Percentiles rank a stretch among this genome's conserved stretches.
phyloP scores from a whole-genome alignment of 371 early-diverging fungal genomes.

The Rhizomucor miehei region DNA sequence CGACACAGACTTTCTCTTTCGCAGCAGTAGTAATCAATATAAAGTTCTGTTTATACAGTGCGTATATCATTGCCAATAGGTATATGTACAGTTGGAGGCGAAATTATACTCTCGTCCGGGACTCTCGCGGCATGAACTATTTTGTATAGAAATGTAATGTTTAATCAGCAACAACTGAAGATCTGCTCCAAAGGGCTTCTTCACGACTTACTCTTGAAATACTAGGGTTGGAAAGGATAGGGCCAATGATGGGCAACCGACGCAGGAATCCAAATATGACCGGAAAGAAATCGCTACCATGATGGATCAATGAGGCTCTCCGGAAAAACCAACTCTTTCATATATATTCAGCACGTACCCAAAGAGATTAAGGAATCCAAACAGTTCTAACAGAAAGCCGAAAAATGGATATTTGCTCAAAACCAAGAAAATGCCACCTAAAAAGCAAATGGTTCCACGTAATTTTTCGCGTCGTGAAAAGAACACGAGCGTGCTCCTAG shows the following conservation, averaged over 20 bases:
- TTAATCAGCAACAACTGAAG: no score
- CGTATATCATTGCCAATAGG: no score
- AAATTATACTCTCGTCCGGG: slow-evolving; percentile 15
- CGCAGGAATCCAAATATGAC: slow-evolving; percentile 85
- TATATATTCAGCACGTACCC: slow-evolving; percentile 61
- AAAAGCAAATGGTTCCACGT: slow-evolving; percentile 87
- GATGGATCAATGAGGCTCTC: not conserved
- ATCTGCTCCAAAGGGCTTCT: no score
- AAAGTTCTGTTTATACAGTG: no score
- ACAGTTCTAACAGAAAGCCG: slow-evolving; percentile 87
- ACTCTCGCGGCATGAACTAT: slow-evolving; percentile 22
- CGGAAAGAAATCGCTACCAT: slow-evolving; percentile 93
- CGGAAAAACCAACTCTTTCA: not conserved
- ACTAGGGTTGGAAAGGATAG: slow-evolving; percentile 77
- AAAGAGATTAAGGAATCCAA: slow-evolving; percentile 96
- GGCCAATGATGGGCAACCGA: slow-evolving; percentile 87
- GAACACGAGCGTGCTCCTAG: slow-evolving; percentile 80
- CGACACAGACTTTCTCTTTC: no score
- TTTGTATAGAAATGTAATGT: not conserved
- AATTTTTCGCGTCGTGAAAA: slow-evolving; percentile 81
- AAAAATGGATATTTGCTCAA: slow-evolving; percentile 85
- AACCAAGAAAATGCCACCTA: slow-evolving; percentile 88
- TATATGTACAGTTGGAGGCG: no score
- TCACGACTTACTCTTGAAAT: slow-evolving; percentile 63
- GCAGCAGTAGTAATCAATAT: no score